These are phyloP conservation scores for Jamesozyma piceae DNA, from an alignment of 805 yeast genomes.

Conservation along the genomic window DNA sequence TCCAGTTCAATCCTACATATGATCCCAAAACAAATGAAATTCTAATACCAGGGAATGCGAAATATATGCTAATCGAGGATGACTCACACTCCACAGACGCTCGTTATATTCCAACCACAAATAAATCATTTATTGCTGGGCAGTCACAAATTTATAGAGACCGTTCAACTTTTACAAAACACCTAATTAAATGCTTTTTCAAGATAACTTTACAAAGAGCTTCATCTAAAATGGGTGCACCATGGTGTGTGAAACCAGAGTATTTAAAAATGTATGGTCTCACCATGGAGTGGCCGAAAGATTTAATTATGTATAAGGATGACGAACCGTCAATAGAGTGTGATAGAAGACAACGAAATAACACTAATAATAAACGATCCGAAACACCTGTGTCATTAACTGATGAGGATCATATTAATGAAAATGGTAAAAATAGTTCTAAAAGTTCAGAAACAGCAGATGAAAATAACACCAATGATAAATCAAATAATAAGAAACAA, in stretches of 20 bases:
- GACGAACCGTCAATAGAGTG: no score
- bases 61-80: conserved; percentile 60
- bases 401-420: not conserved
- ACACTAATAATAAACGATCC: no score
- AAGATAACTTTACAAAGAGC: conserved; percentile 60
- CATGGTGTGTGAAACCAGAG: conserved; percentile 84
- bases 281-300: conserved; percentile 29
- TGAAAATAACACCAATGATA: not conserved
- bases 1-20: conserved; percentile 50
- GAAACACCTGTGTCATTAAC: no score
- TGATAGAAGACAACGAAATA: no score
- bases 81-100: conserved; percentile 1
- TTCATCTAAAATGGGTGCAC: conserved; percentile 81
- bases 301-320: conserved; percentile 25
- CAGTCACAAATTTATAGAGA: conserved; percentile 71
- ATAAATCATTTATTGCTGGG: conserved; percentile 58
- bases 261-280: conserved; percentile 35
- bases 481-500: not conserved
- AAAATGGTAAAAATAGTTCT: not conserved
- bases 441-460: not conserved
- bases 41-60: conserved; percentile 44
- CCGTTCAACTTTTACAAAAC: conserved; percentile 78
- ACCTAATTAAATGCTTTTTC: conserved; percentile 80
- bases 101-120: conserved; percentile 20
- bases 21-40: conserved; percentile 31